Evolutionary conservation across 225 moss, liverwort and hornwort species (phyloP), one percentile per base, ranked within the genome.

Genomic region (Anthoceros angustus): DNA sequence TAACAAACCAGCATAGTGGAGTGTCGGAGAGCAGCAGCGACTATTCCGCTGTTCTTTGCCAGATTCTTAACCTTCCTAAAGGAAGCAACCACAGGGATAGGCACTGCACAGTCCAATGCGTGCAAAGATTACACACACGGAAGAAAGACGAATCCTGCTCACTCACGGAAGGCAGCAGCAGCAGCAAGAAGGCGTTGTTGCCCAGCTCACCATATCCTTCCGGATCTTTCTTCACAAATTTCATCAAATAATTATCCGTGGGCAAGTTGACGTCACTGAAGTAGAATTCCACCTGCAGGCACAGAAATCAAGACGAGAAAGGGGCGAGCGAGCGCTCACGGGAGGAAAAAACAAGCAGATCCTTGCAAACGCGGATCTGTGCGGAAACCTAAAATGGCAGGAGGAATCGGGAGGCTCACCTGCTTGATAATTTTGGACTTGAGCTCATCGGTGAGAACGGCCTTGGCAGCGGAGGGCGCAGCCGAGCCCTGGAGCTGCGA

Each of bases 1-100:
- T 42, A 39, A 75, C 86, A 50, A 74, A 98, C 98, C 86, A 98
- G 62, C 43, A 46, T 40, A 18, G 89, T 71, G 65, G 98, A 98
- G 70, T 77, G 89, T 43, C 92, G 89, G n/a, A 98, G 76, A 63
- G 87, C 83, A 45, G 92, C 86, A 46, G 92, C 89, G 64, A 98
- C 83, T 45, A 87, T 82, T 68, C 81, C 89, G 68, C 89, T 84
- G 50, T 87, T 92, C 74, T 98, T 98, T 67, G 86, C 86, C 38
- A 98, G 80, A 79, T 84, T 89, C 80, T 89, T 98, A 26, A 98
- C 83, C 83, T 92, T 98, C 69, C 98, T 82, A 73, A 98, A 98
- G 50, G 86, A 82, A 42, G 86, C 85, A 66, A 98, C 87, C 12
- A 92, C 98, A 60, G 86, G 89, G 72, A 98, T 89, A 39, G 98